phyloP scores from a whole-genome alignment of 345 rosid genomes.

The Psidium friedrichsthalianum region DNA sequence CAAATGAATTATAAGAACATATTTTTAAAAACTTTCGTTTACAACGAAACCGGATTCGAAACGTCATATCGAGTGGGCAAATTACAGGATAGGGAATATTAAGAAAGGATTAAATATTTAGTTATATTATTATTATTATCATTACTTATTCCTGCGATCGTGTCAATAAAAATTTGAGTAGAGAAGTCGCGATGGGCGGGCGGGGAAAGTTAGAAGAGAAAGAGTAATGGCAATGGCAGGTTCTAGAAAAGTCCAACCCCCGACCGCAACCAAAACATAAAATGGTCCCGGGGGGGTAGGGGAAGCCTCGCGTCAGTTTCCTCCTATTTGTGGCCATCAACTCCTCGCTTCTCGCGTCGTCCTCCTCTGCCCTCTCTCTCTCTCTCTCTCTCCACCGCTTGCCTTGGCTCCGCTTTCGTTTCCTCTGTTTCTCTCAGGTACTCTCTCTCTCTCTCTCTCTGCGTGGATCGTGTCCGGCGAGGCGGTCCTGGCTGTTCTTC shows the following conservation, averaged over 20 bases:
- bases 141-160: too few species aligned
- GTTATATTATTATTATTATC: too few species aligned
- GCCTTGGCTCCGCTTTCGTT: neutral
- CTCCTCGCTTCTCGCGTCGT: neutral
- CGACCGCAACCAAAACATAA: neutral
- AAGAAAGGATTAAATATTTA: too few species aligned
- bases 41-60: fast-evolving
- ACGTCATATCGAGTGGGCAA: neutral
- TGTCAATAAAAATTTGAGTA: too few species aligned
- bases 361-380: neutral
- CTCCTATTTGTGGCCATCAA: neutral
- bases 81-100: neutral
- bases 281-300: too few species aligned
- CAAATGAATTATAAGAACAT: fast-evolving
- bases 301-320: neutral
- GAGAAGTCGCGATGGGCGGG: neutral
- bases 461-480: neutral
- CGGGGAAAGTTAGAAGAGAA: neutral
- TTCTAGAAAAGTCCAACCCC: neutral
- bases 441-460: neutral
- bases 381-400: neutral
- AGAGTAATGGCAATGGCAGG: neutral
- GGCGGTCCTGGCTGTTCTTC: neutral
- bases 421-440: neutral
- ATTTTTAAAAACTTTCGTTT: neutral